Evolutionary conservation across 2,329 filamentous ascomycete species (phyloP).

Genomic region (Lasiodiplodia sp.): DNA sequence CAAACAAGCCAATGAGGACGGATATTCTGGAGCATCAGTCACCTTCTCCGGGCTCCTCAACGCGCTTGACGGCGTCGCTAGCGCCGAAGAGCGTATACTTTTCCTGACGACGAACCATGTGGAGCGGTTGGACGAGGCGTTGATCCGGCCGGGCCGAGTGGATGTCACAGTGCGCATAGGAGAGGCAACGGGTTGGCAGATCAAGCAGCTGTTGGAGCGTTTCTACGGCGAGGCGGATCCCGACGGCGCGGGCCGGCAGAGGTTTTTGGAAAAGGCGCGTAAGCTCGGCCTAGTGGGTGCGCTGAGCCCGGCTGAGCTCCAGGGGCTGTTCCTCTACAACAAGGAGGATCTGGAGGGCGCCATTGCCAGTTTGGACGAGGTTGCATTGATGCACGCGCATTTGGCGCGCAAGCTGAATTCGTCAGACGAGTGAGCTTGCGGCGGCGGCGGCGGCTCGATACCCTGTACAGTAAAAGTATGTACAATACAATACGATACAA

Average conservation of each 20-base stretch:
- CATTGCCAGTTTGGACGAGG: conserved; percentile 76
- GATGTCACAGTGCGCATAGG: conserved; percentile 93
- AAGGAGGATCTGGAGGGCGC: conserved; percentile 90
- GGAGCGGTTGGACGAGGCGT: conserved; percentile 84
- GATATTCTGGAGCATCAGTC: conserved; percentile 85
- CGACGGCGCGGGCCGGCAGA: conserved; percentile 66
- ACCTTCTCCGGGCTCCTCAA: conserved; percentile 89
- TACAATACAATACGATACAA: neutral
- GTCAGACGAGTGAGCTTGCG: neutral
- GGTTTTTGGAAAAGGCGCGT: conserved; percentile 75
- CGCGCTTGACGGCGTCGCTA: conserved; percentile 82
- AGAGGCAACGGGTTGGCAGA: conserved; percentile 85
- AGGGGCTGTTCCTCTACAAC: conserved; percentile 94
- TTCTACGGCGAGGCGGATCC: conserved; percentile 87
- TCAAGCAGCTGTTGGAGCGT: conserved; percentile 86
- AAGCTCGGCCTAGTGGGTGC: conserved; percentile 74
- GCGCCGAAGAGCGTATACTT: conserved; percentile 90
- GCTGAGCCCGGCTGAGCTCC: conserved; percentile 87
- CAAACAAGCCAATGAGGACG: conserved; percentile 77
- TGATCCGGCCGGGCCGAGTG: conserved; percentile 89
- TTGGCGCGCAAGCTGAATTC: conserved; percentile 23
- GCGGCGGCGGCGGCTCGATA: neutral
- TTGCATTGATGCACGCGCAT: conserved; percentile 43
- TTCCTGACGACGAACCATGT: conserved; percentile 96
- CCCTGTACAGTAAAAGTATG: conserved; percentile 1